A percentile compares a stretch with the other conserved stretches of the same genome.
Evolutionary conservation across 2,329 filamentous ascomycete species (phyloP).

Genomic region (Trichophyton schoenleinii): DNA sequence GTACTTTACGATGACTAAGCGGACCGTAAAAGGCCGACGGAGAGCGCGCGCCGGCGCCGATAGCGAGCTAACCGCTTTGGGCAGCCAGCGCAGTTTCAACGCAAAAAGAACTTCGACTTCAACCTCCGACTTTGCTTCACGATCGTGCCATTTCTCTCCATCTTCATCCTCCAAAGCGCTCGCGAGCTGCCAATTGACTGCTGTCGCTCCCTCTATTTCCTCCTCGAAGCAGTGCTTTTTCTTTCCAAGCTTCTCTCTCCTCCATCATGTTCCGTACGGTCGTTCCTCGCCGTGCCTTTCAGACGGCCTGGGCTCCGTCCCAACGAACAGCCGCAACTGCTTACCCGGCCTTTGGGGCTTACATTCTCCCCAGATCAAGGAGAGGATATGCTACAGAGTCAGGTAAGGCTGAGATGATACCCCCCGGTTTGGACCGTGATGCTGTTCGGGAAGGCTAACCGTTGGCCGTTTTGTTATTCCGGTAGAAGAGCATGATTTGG

Average conservation of each 20-base stretch:
- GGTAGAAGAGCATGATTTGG: constrained; percentile 83
- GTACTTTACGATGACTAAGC: neutral
- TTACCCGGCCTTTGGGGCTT: constrained; percentile 29
- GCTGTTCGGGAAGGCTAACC: constrained; percentile 3
- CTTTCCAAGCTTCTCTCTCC: constrained; percentile 15
- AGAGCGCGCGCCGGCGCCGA: constrained; percentile 7
- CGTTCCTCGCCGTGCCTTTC: constrained; percentile 38
- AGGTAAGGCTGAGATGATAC: constrained; percentile 17
- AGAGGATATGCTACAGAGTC: constrained; percentile 46
- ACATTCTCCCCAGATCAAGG: constrained; percentile 40
- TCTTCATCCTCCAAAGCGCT: constrained; percentile 14
- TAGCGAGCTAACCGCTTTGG: constrained; percentile 6
- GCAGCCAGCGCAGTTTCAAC: constrained; percentile 7
- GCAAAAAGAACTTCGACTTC: constrained; percentile 6
- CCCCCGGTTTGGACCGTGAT: neutral
- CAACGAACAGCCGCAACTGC: constrained; percentile 26
- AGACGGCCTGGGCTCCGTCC: constrained; percentile 29
- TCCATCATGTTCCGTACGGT: constrained; percentile 41
- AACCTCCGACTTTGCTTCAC: neutral
- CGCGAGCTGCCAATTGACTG: constrained; percentile 6
- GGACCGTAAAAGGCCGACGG: constrained; percentile 9
- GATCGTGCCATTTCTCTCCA: constrained; percentile 15
- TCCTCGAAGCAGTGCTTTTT: constrained; percentile 10
- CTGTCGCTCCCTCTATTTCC: constrained; percentile 13
- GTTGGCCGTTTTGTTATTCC: constrained; percentile 14